These are phyloP conservation scores for Meyerozyma athensensis DNA, from an alignment of 1,139 yeast species.

Conservation along the genomic window DNA sequence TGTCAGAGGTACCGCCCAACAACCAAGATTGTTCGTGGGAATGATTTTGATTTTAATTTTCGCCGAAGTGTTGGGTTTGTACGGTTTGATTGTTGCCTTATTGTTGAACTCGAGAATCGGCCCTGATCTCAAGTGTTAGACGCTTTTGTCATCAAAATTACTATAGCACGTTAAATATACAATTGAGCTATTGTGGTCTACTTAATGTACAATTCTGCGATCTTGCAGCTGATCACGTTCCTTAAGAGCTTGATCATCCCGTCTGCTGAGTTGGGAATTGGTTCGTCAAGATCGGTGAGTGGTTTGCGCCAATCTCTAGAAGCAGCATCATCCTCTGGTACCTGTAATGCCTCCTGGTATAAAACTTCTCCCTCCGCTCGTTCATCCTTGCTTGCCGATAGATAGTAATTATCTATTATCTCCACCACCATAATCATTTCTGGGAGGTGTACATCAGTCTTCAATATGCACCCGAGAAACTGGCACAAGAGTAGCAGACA, in stretches of 20 bases:
- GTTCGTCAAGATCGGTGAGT: conserved; percentile 13
- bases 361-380: conserved; percentile 27
- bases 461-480: conserved; percentile 38
- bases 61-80: conserved; percentile 97
- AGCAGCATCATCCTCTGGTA: not conserved
- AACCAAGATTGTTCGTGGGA: conserved; percentile 95
- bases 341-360: conserved; percentile 25
- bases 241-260: conserved; percentile 27
- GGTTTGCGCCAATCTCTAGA: conserved; percentile 32
- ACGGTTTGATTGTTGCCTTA: conserved; percentile 96
- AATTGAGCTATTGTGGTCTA: conserved; percentile 1
- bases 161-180: conserved; percentile 2
- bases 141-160: conserved; percentile 6
- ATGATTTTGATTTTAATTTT: conserved; percentile 96
- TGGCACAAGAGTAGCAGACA: conserved; percentile 49
- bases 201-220: conserved; percentile 36
- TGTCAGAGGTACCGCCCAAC: conserved; percentile 94
- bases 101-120: conserved; percentile 96
- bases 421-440: conserved; percentile 47
- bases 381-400: conserved; percentile 20
- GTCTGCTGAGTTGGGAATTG: conserved; percentile 22
- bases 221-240: conserved; percentile 28
- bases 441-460: conserved; percentile 29
- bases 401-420: conserved; percentile 45
- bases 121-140: conserved; percentile 79